Evolutionary conservation across 345 rosid species (phyloP).

Genomic region (Salix brachista): DNA sequence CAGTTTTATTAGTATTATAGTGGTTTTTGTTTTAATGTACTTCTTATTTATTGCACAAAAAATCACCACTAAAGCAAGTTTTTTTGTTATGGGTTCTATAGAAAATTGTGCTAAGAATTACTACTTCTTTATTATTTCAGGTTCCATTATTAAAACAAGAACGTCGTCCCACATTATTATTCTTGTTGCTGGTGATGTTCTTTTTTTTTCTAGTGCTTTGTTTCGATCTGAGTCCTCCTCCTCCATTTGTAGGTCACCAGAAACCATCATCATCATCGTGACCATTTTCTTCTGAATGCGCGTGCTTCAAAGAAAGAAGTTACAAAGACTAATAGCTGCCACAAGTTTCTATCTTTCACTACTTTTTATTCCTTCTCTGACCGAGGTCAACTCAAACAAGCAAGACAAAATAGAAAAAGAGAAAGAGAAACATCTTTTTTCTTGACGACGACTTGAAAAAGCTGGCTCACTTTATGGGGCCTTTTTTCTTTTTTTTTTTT

Average conservation of each 20-base stretch:
- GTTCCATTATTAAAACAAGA: neutral
- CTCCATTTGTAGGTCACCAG: conserved; percentile 26
- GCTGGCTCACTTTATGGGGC: conserved; percentile 17
- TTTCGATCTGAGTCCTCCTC: neutral
- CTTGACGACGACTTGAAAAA: conserved; percentile 12
- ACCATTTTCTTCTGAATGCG: conserved; percentile 19
- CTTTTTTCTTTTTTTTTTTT: neutral
- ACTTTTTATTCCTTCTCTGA: neutral
- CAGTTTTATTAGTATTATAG: no score
- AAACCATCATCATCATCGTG: conserved; percentile 12
- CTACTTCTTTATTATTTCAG: neutral
- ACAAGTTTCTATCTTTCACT: neutral
- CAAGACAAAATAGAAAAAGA: neutral
- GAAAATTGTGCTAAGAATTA: neutral
- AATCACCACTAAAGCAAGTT: no score
- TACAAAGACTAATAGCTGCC: neutral
- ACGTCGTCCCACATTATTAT: neutral
- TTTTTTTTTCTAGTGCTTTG: neutral
- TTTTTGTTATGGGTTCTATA: no score
- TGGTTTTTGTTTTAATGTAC: no score
- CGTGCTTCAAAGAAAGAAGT: conserved; percentile 29
- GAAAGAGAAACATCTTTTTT: conserved; percentile 7
- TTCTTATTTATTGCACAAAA: no score
- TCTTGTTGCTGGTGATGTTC: neutral
- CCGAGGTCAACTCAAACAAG: conserved; percentile 18